These are phyloP conservation scores for Pythium brachiatum DNA, from an alignment of 352 stramenopile genomes.

Conservation along the genomic window DNA sequence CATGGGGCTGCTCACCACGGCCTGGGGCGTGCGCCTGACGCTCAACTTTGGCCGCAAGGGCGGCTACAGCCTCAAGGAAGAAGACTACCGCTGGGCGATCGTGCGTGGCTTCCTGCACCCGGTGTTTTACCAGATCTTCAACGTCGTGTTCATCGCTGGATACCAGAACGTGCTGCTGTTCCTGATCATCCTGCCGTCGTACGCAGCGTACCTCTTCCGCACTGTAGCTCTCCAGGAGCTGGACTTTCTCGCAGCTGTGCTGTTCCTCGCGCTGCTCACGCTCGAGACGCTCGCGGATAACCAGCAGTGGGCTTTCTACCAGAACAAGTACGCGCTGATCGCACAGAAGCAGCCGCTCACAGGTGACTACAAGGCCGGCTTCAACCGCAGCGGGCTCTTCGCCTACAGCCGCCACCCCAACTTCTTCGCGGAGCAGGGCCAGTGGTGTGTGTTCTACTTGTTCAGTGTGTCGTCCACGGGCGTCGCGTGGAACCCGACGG, in stretches of 20 bases:
- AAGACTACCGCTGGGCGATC: constrained; percentile 92
- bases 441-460: constrained; percentile 91
- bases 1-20: constrained; percentile 76
- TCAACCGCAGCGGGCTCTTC: constrained; percentile 88
- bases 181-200: constrained; percentile 70
- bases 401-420: constrained; percentile 92
- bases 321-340: constrained; percentile 74
- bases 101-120: constrained; percentile 79
- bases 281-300: constrained; percentile 90
- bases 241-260: constrained; percentile 56
- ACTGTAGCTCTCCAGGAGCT: constrained; percentile 44
- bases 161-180: constrained; percentile 90
- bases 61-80: constrained; percentile 86
- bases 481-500: constrained; percentile 65
- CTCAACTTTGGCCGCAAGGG: constrained; percentile 92
- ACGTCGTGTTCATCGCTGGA: constrained; percentile 88
- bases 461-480: constrained; percentile 77
- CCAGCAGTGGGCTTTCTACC: constrained; percentile 91
- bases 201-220: constrained; percentile 58
- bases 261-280: constrained; percentile 71
- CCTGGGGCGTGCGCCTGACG: constrained; percentile 87
- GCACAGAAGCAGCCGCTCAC: constrained; percentile 55
- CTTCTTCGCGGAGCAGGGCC: constrained; percentile 88
- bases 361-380: constrained; percentile 66
- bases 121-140: constrained; percentile 88